phyloP scores from a whole-genome alignment of 164 flowering plant species.

The Stephania yunnanensis region DNA sequence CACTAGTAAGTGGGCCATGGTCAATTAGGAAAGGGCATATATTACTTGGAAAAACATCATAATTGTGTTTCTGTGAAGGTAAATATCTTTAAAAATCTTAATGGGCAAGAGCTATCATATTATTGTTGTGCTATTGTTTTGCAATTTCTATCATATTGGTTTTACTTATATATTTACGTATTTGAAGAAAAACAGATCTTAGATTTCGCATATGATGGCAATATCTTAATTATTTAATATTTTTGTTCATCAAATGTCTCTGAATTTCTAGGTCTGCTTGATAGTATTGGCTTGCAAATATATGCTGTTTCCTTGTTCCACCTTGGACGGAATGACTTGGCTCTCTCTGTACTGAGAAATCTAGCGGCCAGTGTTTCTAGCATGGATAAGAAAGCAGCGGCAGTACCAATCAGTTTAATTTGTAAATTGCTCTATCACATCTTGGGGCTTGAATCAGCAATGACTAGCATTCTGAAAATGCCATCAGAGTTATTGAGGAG shows the following conservation, averaged over 20 bases:
- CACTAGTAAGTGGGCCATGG: no score
- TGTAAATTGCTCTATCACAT: slow-evolving; percentile 60
- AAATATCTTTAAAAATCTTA: no score
- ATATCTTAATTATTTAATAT: background rate
- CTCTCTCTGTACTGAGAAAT: slow-evolving; percentile 49
- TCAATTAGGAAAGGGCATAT: no score
- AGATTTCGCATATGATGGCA: background rate
- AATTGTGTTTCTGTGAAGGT: no score
- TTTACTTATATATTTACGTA: background rate
- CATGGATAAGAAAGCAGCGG: slow-evolving; percentile 38
- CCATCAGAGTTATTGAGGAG: slow-evolving; percentile 55
- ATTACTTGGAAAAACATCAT: no score
- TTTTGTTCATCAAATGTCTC: background rate
- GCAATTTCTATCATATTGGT: background rate
- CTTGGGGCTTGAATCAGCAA: slow-evolving; percentile 58
- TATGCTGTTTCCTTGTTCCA: slow-evolving; percentile 74
- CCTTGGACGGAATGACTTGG: slow-evolving; percentile 59
- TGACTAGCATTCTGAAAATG: slow-evolving; percentile 56
- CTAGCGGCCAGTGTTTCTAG: slow-evolving; percentile 42
- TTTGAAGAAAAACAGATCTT: background rate
- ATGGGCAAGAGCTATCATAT: no score
- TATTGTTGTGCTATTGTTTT: no score
- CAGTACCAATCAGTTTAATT: slow-evolving; percentile 49
- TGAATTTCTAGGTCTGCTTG: slow-evolving; percentile 55
- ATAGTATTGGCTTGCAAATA: slow-evolving; percentile 55